phyloP scores from a whole-genome alignment of 495 filamentous ascomycete species.

The Tuber umbilicatum region DNA sequence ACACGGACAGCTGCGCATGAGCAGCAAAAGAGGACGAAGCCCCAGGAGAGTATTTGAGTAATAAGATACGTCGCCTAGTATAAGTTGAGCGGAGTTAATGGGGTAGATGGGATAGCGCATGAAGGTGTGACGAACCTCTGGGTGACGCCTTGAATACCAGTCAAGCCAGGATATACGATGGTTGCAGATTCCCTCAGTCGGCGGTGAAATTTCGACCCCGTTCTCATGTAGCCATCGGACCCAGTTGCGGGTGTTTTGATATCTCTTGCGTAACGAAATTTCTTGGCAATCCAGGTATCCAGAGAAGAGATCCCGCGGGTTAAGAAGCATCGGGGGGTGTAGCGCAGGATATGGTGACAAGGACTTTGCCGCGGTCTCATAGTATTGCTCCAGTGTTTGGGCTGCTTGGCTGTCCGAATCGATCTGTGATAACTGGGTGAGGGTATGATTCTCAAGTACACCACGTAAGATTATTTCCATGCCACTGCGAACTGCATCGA shows the following conservation, averaged over 20 bases:
- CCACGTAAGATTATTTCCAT: conserved; percentile 32
- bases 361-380: conserved; percentile 18
- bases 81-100: not conserved
- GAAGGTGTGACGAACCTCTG: conserved; percentile 14
- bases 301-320: conserved; percentile 10
- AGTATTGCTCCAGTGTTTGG: conserved; percentile 15
- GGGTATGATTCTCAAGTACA: conserved; percentile 27
- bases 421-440: conserved; percentile 13
- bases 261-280: conserved; percentile 26
- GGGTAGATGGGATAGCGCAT: not conserved
- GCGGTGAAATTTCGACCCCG: conserved; percentile 28
- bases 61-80: conserved; percentile 17
- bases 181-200: conserved; percentile 11
- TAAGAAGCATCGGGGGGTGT: conserved; percentile 20
- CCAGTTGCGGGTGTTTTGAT: conserved; percentile 35
- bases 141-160: conserved; percentile 17
- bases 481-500: conserved; percentile 37
- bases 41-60: conserved; percentile 34
- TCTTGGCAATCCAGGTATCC: conserved; percentile 26
- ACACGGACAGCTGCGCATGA: conserved; percentile 31
- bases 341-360: conserved; percentile 11
- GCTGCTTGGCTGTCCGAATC: conserved; percentile 29
- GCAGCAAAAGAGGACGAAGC: conserved; percentile 37
- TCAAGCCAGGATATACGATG: conserved; percentile 34
- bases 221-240: conserved; percentile 33